phyloP scores from a whole-genome alignment of 2,329 filamentous ascomycete species.

The Diaporthe batatas region DNA sequence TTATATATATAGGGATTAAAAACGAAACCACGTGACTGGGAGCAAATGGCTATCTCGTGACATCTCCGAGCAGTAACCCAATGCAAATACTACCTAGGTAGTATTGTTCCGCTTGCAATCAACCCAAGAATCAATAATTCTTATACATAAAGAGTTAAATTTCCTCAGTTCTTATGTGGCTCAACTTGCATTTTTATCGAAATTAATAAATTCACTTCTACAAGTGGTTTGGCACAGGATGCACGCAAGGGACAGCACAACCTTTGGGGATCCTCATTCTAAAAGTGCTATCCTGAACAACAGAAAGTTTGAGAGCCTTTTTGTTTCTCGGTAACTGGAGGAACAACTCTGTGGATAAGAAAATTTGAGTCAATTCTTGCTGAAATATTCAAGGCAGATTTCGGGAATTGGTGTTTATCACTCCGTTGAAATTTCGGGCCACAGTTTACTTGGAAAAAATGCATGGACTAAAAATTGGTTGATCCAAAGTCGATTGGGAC shows the following conservation, averaged over 20 bases:
- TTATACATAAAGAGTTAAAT: neutral
- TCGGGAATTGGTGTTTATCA: neutral
- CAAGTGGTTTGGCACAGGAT: neutral
- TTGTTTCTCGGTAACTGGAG: neutral
- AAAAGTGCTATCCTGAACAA: too few relatives aligned
- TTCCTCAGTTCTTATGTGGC: neutral
- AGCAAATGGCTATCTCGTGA: neutral
- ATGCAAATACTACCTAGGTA: neutral
- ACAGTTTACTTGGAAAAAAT: neutral
- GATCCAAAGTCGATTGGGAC: too few relatives aligned
- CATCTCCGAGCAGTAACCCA: neutral
- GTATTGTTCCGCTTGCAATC: neutral
- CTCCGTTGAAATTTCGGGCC: neutral
- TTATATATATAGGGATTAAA: too few relatives aligned
- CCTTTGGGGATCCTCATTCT: neutral
- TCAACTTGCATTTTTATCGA: accelerated
- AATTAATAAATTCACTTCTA: neutral
- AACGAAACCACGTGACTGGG: too few relatives aligned
- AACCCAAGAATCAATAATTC: neutral
- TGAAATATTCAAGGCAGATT: neutral
- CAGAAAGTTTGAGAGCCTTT: too few relatives aligned
- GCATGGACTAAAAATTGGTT: too few relatives aligned
- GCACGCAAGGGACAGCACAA: neutral
- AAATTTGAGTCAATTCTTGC: neutral
- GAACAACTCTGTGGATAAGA: too few relatives aligned